Evolutionary conservation across 1,284 basidiomycete genomes (phyloP), one percentile per base, ranked within the genome.

Genomic region (Salmacisia buchloeana): DNA sequence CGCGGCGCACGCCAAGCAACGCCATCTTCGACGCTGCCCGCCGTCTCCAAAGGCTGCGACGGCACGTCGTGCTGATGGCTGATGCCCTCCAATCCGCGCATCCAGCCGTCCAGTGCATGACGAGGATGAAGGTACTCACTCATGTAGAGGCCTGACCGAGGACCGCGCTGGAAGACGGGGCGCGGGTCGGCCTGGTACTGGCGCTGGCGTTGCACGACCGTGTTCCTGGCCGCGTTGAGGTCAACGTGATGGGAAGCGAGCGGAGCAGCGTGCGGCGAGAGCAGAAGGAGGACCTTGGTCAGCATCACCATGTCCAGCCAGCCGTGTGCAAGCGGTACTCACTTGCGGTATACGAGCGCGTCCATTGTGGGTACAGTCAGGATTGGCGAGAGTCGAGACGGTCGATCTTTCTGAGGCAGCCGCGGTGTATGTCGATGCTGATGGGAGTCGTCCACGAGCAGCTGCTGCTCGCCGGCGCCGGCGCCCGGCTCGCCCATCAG

Each of bases 111-210:
- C 23, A 18, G 7, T 9, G 23, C 15, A 52, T 7, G 9, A 52
- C 9, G 15, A 38, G 35, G 35, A 7, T 9, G 35, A n/a, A 43
- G 25, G 27, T 52, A 58, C 56, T 36, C 60, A 65, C 73, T 72
- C 66, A 71, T 70, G 72, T 74, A 74, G 41, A 75, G 70, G 38
- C 66, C 64, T 21, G 73, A 74, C 59, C 73, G 67, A 34, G 73
- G 75, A 21, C 71, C 65, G 35, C 75, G 69, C 69, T 74, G 70
- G 72, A 69, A 77, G 64, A 74, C 72, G 38, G 72, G 73, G 7
- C 73, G 69, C 2, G 67, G 31, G 71, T 75, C 73, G 52, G 72
- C 69, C 70, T 77, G 75, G 58, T 69, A 71, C 29, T 69, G 66
- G 41, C 73, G 73, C 69, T 76, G 75, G 63, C 73, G 75, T 71